Base-by-base conservation (phyloP, 2,329 filamentous ascomycete species). In the Emmonsiellopsis sp. region DNA sequence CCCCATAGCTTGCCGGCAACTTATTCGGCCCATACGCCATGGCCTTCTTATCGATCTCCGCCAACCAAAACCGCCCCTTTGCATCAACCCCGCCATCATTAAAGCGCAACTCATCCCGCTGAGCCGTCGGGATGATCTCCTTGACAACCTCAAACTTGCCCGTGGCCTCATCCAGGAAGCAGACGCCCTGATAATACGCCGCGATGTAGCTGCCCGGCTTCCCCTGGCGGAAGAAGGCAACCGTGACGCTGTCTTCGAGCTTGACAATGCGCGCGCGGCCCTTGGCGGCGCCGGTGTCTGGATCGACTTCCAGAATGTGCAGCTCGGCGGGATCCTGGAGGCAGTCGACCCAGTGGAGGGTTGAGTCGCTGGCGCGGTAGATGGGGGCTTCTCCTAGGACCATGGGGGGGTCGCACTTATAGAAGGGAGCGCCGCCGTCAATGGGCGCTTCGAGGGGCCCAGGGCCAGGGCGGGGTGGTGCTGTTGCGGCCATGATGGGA, bases 21-120 rank as follows among this genome's bases (percentile, higher is more conserved):
- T 62, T 57, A 43, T 65, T 65, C 1, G 63, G 58, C 2, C 67
- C 64, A 53, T 62, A 69, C 6, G 61, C 57, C 21, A 95, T 75
- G 11, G 84, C 78, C 48, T 88, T 90, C 86, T 71, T 70, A 51
- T 70, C 58, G 52, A 61, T 63, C 59, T 67, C 64, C 4, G 68
- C 68, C 53, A 36, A 77, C 87, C 88, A 95, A 71, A 92, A 93
- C 33, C 88, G 77, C 33, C 91, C 91, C 57, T 84, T 78, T 21
- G 83, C 84, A 65, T 95, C 91, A 51, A 88, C 83, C 4, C 83
- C 86, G 47, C 91, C 91, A 64, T 96, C 91, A 65, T 96, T 95
- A 68, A 78, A 79, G 52, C 86, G 75, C 71, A 74, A 73, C 44
- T 62, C 55, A 21, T 60, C 61, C n/a, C 63, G 56, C 49, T 67